Conservation (phyloP, 2,329 filamentous ascomycete species). For the Clonostachys solani region DNA sequence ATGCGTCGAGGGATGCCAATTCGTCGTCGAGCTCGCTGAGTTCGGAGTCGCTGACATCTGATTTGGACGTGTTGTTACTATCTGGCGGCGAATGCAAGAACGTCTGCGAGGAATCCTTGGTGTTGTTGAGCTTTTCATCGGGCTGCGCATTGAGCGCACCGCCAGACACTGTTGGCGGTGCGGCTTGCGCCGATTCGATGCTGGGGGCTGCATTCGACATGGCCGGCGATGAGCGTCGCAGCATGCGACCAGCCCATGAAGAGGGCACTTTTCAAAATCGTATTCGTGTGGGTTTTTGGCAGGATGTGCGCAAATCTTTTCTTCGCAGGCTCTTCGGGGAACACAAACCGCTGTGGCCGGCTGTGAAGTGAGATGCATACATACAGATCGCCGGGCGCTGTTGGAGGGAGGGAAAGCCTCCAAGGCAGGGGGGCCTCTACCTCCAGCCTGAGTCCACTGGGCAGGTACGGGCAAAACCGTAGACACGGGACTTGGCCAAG, state of each 20-base stretch:
- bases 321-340: too few species aligned
- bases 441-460: neutral
- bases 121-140: conserved; percentile 15
- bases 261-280: neutral
- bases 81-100: conserved; percentile 61
- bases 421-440: neutral
- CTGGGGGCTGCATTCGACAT: conserved; percentile 55
- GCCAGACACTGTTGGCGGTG: conserved; percentile 6
- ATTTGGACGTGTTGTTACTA: conserved; percentile 55
- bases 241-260: conserved; percentile 18
- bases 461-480: too few species aligned
- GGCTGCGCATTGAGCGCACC: conserved; percentile 14
- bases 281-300: neutral
- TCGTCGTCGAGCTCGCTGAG: conserved; percentile 62
- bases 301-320: neutral
- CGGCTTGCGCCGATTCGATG: conserved; percentile 30
- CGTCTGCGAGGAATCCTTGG: conserved; percentile 25
- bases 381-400: too few species aligned
- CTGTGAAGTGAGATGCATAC: too few species aligned
- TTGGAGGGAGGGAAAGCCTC: neutral
- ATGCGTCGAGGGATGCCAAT: conserved; percentile 23
- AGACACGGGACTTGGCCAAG: too few species aligned
- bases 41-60: conserved; percentile 60
- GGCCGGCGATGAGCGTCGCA: conserved; percentile 28
- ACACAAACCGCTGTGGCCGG: too few species aligned